Evolutionary conservation across 352 stramenopile genomes (phyloP).

Genomic region (Saprolegnia diclina): DNA sequence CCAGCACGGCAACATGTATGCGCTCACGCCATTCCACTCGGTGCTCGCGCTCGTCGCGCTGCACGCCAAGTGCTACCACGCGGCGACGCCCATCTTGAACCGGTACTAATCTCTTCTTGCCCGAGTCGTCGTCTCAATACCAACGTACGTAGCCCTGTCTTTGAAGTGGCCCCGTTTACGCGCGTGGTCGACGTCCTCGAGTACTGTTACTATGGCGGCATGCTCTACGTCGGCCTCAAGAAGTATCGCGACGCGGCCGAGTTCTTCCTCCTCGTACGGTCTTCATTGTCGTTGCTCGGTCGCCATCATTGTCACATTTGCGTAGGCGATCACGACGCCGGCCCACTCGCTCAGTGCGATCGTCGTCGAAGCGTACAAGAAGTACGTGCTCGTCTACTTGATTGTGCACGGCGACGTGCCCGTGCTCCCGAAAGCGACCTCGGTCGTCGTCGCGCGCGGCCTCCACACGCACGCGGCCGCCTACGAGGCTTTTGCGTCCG

Average conservation of each 20-base stretch:
- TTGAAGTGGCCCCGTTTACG: constrained; percentile 5
- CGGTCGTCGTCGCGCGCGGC: constrained; percentile 66
- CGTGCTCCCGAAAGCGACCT: constrained; percentile 71
- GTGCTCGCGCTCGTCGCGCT: constrained; percentile 79
- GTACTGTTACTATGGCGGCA: constrained; percentile 80
- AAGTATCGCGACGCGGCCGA: constrained; percentile 66
- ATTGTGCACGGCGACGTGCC: constrained; percentile 47
- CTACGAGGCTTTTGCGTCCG: constrained; percentile 46
- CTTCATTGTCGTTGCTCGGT: not conserved
- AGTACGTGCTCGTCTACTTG: constrained; percentile 62
- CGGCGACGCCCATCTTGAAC: constrained; percentile 56
- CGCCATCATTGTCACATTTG: not conserved
- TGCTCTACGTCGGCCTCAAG: constrained; percentile 71
- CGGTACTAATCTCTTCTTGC: constrained; percentile 35
- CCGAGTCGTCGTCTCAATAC: constrained; percentile 9
- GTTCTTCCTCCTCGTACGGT: constrained; percentile 49
- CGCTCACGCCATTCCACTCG: constrained; percentile 58
- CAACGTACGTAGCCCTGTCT: not conserved
- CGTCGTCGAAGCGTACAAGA: constrained; percentile 80
- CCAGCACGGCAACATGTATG: constrained; percentile 40
- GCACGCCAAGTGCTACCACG: constrained; percentile 71
- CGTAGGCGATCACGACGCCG: constrained; percentile 53
- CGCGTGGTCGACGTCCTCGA: constrained; percentile 58
- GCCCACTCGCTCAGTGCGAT: constrained; percentile 69
- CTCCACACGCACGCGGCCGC: constrained; percentile 57